Evolutionary conservation across 768 basidiomycete species (phyloP).

Genomic region (Tulasnella sp.): DNA sequence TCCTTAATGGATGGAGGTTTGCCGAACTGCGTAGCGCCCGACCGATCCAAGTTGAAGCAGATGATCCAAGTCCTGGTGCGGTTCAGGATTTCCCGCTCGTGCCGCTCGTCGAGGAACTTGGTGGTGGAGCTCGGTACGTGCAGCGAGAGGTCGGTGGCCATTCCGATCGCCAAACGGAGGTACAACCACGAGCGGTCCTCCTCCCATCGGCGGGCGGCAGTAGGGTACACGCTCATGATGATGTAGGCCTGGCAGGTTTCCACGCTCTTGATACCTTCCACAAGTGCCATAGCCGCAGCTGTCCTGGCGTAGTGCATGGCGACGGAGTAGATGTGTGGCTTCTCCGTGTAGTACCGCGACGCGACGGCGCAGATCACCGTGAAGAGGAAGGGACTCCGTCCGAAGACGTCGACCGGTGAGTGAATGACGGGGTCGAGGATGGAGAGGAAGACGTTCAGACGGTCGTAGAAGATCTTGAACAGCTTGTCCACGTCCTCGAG

Average conservation of each 20-base stretch:
- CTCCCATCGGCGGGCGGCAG: constrained; percentile 83
- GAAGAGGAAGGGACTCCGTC: constrained; percentile 87
- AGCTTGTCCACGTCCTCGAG: constrained; percentile 78
- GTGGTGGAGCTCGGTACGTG: constrained; percentile 64
- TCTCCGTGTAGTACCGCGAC: constrained; percentile 75
- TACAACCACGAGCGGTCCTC: constrained; percentile 91
- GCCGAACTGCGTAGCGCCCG: constrained; percentile 85
- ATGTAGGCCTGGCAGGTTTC: constrained; percentile 92
- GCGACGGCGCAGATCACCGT: constrained; percentile 93
- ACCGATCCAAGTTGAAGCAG: constrained; percentile 86
- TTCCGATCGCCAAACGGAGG: constrained; percentile 85
- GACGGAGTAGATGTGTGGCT: constrained; percentile 82
- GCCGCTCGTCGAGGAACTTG: constrained; percentile 71
- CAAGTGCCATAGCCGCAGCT: constrained; percentile 77
- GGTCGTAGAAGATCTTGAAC: constrained; percentile 82
- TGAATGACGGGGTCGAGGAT: constrained; percentile 81
- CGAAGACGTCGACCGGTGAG: constrained; percentile 68
- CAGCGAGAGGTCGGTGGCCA: constrained; percentile 88
- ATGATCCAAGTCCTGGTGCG: constrained; percentile 88
- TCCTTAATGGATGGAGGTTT: constrained; percentile 89
- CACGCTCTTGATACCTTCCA: constrained; percentile 84
- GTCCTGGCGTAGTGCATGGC: constrained; percentile 90
- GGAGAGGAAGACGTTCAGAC: constrained; percentile 74
- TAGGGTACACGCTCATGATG: constrained; percentile 78
- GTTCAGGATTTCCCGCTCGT: constrained; percentile 83